Base-by-base conservation (phyloP, 805 yeast species). In the Wickerhamomyces chambardii region DNA sequence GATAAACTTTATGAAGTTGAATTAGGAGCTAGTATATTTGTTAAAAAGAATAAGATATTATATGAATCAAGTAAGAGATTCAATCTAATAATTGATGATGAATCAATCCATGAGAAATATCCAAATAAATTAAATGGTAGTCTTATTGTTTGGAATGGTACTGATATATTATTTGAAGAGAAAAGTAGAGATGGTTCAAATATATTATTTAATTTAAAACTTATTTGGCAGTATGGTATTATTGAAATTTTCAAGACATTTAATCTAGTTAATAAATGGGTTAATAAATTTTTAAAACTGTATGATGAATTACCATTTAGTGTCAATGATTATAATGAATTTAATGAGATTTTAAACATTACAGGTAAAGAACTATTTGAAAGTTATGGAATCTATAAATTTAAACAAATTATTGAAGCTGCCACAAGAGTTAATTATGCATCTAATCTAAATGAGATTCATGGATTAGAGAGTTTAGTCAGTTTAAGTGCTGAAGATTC, bases 11-110 rank as follows among this genome's bases (percentile, higher is more conserved):
- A 26, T n/a, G 38, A 41, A 6, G 35, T 61, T 18, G 76, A 70
- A 43, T 42, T 69, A 8, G 77, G 76, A 8, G 76, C 64, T 0
- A 57, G 70, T 2, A 53, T 68, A 1, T 69, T 67, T 40, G 66
- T 66, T 15, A 49, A 50, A 7, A 62, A 53, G 6, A 70, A 70
- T 38, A 39, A 46, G 40, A 59, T 68, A 17, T 36, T 70, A 29
- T 29, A 31, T n/a, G 48, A 52, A 19, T 71, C 70, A 1, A 67
- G 57, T 5, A 37, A 50, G 19, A 47, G 50, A 28, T 66, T 64
- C 44, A 53, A 55, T 15, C 45, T 69, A 15, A 36, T 44, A 1
- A 36, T 48, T 3, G 31, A 34, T 8, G 34, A 33, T 15, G 41
- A 41, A 17, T 41, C 40, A 4, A 40, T 41, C 3, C 41, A 44